Conservation (phyloP, 2,329 filamentous ascomycete species). For the Alternaria brassicae region DNA sequence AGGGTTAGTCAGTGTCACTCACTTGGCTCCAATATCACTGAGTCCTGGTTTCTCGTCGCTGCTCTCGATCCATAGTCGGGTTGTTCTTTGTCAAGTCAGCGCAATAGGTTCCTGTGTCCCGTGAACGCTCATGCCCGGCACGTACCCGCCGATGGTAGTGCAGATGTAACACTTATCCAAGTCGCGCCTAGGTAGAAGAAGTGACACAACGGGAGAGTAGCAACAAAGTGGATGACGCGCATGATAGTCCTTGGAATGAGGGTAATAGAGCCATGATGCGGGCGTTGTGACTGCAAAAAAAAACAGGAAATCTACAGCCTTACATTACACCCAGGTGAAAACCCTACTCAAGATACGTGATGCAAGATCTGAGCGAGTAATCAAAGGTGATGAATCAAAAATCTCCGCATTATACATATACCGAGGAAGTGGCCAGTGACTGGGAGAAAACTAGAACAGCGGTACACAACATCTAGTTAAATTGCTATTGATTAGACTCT, state of each 20-base stretch:
- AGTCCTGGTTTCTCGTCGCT: constrained; percentile 8
- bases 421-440: constrained; percentile 30
- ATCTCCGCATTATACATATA: constrained; percentile 30
- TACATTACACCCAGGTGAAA: constrained; percentile 27
- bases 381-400: constrained; percentile 34
- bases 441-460: constrained; percentile 24
- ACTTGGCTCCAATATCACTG: constrained; percentile 30
- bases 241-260: constrained; percentile 18
- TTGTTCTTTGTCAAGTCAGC: constrained; percentile 29
- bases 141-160: constrained; percentile 34
- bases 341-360: constrained; percentile 18
- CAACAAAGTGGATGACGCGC: constrained; percentile 14
- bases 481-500: constrained; percentile 42
- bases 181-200: constrained; percentile 31
- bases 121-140: constrained; percentile 9
- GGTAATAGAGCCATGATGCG: constrained; percentile 14
- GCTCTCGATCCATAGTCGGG: constrained; percentile 15
- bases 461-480: constrained; percentile 37
- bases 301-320: constrained; percentile 22
- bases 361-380: constrained; percentile 27
- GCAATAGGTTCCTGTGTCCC: background rate
- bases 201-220: constrained; percentile 21
- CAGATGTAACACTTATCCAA: constrained; percentile 25
- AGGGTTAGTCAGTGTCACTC: constrained; percentile 5
- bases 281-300: constrained; percentile 16